A percentile compares a stretch with the other conserved stretches of the same genome.
Evolutionary conservation across 2,329 filamentous ascomycete species (phyloP).

Genomic region (Seiridium cupressi): DNA sequence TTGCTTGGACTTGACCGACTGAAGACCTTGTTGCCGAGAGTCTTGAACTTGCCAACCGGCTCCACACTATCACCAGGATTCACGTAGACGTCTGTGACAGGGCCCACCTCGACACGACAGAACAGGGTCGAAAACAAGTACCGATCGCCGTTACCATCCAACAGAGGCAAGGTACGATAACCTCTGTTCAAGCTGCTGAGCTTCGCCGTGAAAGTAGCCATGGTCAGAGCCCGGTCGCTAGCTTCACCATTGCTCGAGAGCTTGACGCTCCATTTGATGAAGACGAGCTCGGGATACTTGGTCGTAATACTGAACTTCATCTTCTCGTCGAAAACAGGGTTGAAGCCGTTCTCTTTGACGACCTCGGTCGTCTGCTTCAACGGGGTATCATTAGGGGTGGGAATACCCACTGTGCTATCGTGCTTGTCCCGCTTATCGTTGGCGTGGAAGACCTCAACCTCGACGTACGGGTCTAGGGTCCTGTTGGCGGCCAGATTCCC

Average conservation of each 20-base stretch:
- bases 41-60: conserved; percentile 53
- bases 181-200: conserved; percentile 85
- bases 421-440: conserved; percentile 91
- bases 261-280: conserved; percentile 90
- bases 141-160: conserved; percentile 85
- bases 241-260: conserved; percentile 76
- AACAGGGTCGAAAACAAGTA: conserved; percentile 95
- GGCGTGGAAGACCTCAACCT: conserved; percentile 91
- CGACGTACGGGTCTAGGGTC: conserved; percentile 87
- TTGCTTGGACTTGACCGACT: conserved; percentile 46
- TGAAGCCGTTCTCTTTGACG: conserved; percentile 86
- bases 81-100: conserved; percentile 56
- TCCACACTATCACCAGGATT: conserved; percentile 37
- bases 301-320: conserved; percentile 83
- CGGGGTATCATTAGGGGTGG: conserved; percentile 52
- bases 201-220: conserved; percentile 92
- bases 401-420: conserved; percentile 61
- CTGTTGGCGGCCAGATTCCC: conserved; percentile 68
- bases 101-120: conserved; percentile 74
- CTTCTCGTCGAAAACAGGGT: conserved; percentile 79
- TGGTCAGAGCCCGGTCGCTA: conserved; percentile 60
- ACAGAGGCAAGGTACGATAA: conserved; percentile 86
- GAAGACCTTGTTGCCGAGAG: conserved; percentile 57
- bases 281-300: conserved; percentile 91
- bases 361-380: conserved; percentile 78